phyloP scores from a whole-genome alignment of 2,329 filamentous ascomycete genomes.

The Fusarium acutatum region DNA sequence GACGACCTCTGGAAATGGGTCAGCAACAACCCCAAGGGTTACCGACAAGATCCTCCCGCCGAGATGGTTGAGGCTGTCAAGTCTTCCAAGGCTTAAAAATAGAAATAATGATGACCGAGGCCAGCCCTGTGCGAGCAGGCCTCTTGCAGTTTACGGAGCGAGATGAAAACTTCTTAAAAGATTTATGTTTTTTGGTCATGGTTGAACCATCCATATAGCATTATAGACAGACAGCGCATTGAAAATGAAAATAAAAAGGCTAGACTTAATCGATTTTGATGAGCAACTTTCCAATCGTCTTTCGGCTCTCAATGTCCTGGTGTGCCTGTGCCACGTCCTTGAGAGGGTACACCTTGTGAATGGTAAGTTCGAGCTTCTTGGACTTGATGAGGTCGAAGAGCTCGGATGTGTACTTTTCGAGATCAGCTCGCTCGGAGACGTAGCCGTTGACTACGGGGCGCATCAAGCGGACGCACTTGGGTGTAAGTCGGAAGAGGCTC shows the following conservation, averaged over 20 bases:
- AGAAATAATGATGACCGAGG: constrained; percentile 12
- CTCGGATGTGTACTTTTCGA: constrained; percentile 74
- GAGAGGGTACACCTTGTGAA: constrained; percentile 82
- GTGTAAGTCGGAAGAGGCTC: constrained; percentile 61
- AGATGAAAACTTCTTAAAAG: constrained; percentile 5
- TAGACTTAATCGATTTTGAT: constrained; percentile 65
- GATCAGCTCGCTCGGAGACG: constrained; percentile 73
- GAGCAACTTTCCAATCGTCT: constrained; percentile 85
- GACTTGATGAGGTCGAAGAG: constrained; percentile 76
- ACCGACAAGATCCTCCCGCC: constrained; percentile 88
- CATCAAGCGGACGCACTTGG: constrained; percentile 81
- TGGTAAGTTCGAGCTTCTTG: constrained; percentile 74
- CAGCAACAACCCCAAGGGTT: constrained; percentile 94
- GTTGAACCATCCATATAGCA: constrained; percentile 34
- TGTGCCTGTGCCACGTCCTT: constrained; percentile 78
- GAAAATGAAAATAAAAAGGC: constrained; percentile 21
- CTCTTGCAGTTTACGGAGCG: constrained; percentile 23
- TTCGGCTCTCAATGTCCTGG: constrained; percentile 79
- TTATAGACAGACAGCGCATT: constrained; percentile 33
- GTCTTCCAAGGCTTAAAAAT: constrained; percentile 43
- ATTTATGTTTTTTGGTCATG: constrained; percentile 34
- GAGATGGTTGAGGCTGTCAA: constrained; percentile 76
- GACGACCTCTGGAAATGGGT: constrained; percentile 97
- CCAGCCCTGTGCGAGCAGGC: constrained; percentile 23
- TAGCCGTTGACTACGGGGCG: constrained; percentile 80